A percentile compares a stretch with the other conserved stretches of the same genome.
These are phyloP conservation scores for Akanthomyces dipterigenus DNA, from an alignment of 2,329 filamentous ascomycete species.

Conservation along the genomic window DNA sequence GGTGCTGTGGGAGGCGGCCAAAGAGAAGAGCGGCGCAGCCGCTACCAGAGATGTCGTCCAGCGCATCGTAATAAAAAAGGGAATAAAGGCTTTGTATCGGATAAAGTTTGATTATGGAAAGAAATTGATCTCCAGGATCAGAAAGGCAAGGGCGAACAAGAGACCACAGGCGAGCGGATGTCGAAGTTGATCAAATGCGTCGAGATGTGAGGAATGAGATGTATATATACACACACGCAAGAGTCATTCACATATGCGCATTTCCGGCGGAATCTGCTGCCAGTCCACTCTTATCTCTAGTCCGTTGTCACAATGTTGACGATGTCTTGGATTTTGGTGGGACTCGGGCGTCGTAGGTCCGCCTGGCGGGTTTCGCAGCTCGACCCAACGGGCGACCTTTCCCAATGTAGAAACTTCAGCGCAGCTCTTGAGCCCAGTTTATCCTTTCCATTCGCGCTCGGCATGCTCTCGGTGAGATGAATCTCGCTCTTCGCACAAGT, in stretches of 20 bases:
- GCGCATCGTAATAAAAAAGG: neutral
- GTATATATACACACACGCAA: neutral
- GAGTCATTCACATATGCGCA: neutral
- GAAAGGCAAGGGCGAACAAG: neutral
- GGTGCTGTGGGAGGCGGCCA: slow-evolving; percentile 34
- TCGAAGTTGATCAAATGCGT: neutral
- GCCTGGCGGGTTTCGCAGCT: neutral
- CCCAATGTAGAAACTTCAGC: too few relatives aligned
- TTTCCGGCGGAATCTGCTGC: neutral
- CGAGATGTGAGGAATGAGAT: neutral
- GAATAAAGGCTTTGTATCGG: neutral
- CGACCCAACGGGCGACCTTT: neutral
- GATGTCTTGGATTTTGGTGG: neutral
- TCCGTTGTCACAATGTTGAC: neutral
- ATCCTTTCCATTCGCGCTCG: too few relatives aligned
- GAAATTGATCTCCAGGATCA: neutral
- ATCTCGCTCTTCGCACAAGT: too few relatives aligned
- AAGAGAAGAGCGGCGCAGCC: slow-evolving; percentile 1
- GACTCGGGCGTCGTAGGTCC: neutral
- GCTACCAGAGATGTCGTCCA: neutral
- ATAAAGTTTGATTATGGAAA: neutral
- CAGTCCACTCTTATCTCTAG: neutral
- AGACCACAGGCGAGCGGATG: neutral
- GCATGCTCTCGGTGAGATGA: too few relatives aligned
- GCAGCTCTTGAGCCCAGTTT: too few relatives aligned